Conservation (phyloP, 2,329 filamentous ascomycete species). For the Colletotrichum lini region DNA sequence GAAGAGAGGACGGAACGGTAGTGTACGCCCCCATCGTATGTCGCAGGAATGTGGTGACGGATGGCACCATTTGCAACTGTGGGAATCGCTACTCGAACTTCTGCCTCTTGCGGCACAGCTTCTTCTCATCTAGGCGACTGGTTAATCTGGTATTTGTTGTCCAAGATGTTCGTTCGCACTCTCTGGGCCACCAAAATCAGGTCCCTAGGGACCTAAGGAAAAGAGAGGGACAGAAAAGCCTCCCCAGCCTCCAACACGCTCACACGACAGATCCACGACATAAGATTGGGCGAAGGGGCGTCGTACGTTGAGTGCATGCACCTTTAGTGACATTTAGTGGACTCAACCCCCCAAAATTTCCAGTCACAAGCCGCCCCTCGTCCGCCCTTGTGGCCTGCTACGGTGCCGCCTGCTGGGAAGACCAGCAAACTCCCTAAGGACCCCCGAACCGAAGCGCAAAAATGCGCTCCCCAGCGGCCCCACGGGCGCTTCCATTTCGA, state of each 20-base stretch:
- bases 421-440: slow-evolving; percentile 27
- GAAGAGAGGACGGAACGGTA: not conserved
- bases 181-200: too few species aligned
- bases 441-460: slow-evolving; percentile 28
- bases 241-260: slow-evolving; percentile 31
- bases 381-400: slow-evolving; percentile 15
- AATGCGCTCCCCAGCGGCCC: slow-evolving; percentile 39
- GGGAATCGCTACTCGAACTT: slow-evolving; percentile 31
- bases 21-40: slow-evolving; percentile 7
- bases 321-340: slow-evolving; percentile 39
- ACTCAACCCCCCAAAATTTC: slow-evolving; percentile 30
- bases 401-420: slow-evolving; percentile 13
- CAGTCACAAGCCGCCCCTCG: slow-evolving; percentile 36
- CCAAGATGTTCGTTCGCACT: not conserved
- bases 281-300: slow-evolving; percentile 27
- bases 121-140: not conserved
- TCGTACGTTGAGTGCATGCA: slow-evolving; percentile 39
- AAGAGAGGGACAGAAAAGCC: slow-evolving; percentile 18
- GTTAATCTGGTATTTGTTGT: not conserved
- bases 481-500: slow-evolving; percentile 35
- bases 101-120: slow-evolving; percentile 21
- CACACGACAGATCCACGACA: slow-evolving; percentile 38
- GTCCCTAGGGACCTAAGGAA: not conserved
- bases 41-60: slow-evolving; percentile 19
- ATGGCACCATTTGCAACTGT: slow-evolving; percentile 29